Evolutionary conservation across 192 early-diverging fungal genomes (phyloP).

Genomic region (Coemansia sp.): DNA sequence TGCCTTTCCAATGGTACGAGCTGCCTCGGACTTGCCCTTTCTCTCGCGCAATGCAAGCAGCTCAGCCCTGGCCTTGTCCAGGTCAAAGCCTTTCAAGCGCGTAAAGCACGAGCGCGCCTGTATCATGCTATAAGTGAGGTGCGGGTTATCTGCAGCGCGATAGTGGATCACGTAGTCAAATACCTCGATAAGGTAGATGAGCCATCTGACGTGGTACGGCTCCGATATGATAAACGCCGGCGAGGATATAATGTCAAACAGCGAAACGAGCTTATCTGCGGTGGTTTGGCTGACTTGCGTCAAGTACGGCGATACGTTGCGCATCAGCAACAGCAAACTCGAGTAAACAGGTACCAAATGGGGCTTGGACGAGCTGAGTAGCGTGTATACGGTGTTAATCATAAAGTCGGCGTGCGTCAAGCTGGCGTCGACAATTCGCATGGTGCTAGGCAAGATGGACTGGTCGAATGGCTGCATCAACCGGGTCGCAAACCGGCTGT

Average conservation of each 20-base stretch:
- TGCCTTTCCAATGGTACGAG: constrained; percentile 40
- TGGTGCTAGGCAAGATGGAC: constrained; percentile 57
- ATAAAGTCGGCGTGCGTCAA: constrained; percentile 82
- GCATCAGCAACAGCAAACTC: constrained; percentile 74
- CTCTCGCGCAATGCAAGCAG: constrained; percentile 56
- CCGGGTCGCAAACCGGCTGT: constrained; percentile 50
- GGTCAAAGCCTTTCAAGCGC: constrained; percentile 67
- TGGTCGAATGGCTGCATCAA: constrained; percentile 59
- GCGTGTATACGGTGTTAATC: constrained; percentile 76
- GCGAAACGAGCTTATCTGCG: constrained; percentile 70
- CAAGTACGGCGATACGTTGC: constrained; percentile 83
- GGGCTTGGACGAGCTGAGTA: constrained; percentile 76
- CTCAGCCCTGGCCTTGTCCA: constrained; percentile 67
- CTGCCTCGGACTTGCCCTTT: constrained; percentile 47
- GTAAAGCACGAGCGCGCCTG: constrained; percentile 74
- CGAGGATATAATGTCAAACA: constrained; percentile 78
- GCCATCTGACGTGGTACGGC: constrained; percentile 74
- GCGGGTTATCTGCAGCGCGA: constrained; percentile 79
- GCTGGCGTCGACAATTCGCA: constrained; percentile 65
- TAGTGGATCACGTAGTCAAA: constrained; percentile 88
- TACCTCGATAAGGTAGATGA: constrained; percentile 78
- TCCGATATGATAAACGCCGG: constrained; percentile 81
- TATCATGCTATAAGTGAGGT: constrained; percentile 81
- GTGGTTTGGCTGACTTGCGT: constrained; percentile 74
- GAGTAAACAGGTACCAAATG: constrained; percentile 73